A percentile compares a stretch with the other conserved stretches of the same genome.
phyloP scores from a whole-genome alignment of 75 land plant species.

The Adiantum capillusveneris region DNA sequence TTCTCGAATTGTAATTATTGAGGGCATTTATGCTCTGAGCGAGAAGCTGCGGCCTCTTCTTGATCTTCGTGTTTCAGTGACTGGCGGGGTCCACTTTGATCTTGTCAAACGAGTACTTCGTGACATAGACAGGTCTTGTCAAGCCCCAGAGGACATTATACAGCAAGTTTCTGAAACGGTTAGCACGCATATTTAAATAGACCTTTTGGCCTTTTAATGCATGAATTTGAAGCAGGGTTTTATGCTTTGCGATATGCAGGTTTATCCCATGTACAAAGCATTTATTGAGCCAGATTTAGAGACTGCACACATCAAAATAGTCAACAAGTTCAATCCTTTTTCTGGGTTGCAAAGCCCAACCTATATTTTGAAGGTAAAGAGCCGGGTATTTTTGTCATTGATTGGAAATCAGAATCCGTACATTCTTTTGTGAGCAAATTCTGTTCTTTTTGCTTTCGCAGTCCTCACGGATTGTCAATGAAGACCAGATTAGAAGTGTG shows the following conservation, averaged over 20 bases:
- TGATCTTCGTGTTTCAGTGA: conserved; percentile 33
- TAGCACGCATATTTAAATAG: no score
- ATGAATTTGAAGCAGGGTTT: background rate
- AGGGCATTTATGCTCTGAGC: conserved; percentile 37
- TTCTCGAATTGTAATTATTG: conserved; percentile 29
- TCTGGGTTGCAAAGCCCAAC: conserved; percentile 36
- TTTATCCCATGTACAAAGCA: conserved; percentile 39
- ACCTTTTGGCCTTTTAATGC: no score
- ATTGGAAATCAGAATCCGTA: background rate
- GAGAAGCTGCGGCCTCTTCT: conserved; percentile 28
- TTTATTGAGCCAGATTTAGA: conserved; percentile 35
- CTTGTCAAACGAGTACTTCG: conserved; percentile 38
- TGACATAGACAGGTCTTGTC: conserved; percentile 32
- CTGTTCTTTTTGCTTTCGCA: conserved; percentile 12
- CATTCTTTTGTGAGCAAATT: background rate
- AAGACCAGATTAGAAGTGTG: conserved; percentile 28
- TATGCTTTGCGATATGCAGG: no score
- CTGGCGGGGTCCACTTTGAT: conserved; percentile 45
- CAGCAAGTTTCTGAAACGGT: conserved; percentile 38
- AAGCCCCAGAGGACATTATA: conserved; percentile 34
- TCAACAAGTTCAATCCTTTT: conserved; percentile 39
- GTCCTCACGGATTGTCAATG: conserved; percentile 18
- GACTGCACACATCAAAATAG: conserved; percentile 34
- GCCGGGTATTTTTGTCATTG: background rate
- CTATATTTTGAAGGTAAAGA: conserved; percentile 30